Percentiles rank a stretch among this genome's conserved stretches.
Conservation (phyloP, 306 rosid species). For the Mimosa bimucronata region DNA sequence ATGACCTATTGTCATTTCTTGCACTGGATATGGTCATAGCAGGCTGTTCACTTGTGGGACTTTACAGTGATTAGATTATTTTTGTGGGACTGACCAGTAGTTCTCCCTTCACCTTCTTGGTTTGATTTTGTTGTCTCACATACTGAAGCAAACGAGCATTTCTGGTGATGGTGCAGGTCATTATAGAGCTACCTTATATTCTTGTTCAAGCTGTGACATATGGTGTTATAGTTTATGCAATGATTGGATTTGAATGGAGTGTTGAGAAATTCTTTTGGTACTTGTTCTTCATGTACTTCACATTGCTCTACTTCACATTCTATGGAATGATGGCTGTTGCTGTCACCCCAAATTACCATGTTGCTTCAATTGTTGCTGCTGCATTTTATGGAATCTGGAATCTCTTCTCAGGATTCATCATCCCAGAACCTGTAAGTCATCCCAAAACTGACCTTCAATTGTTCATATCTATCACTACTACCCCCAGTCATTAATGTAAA, state of each 20-base stretch:
- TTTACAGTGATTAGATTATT: too few relatives aligned
- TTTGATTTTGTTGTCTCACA: neutral
- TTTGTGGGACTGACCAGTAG: too few relatives aligned
- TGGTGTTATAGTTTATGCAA: constrained; percentile 62
- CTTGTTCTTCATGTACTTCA: constrained; percentile 71
- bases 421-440: constrained; percentile 67
- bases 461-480: too few relatives aligned
- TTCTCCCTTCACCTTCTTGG: neutral
- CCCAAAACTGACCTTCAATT: neutral
- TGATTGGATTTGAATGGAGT: constrained; percentile 83
- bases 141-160: constrained; percentile 11
- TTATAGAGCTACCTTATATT: constrained; percentile 73
- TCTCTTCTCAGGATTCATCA: constrained; percentile 76
- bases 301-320: constrained; percentile 72
- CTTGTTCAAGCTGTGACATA: constrained; percentile 61
- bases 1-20: too few relatives aligned
- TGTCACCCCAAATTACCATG: constrained; percentile 71
- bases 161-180: constrained; percentile 45
- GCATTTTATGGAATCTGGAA: constrained; percentile 80
- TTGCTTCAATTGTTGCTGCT: constrained; percentile 63
- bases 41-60: too few relatives aligned
- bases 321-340: constrained; percentile 92
- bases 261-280: constrained; percentile 70
- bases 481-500: too few relatives aligned
- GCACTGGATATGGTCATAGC: too few relatives aligned